phyloP scores from a whole-genome alignment of 805 yeast genomes.

The Yamadazyma ubonensis region DNA sequence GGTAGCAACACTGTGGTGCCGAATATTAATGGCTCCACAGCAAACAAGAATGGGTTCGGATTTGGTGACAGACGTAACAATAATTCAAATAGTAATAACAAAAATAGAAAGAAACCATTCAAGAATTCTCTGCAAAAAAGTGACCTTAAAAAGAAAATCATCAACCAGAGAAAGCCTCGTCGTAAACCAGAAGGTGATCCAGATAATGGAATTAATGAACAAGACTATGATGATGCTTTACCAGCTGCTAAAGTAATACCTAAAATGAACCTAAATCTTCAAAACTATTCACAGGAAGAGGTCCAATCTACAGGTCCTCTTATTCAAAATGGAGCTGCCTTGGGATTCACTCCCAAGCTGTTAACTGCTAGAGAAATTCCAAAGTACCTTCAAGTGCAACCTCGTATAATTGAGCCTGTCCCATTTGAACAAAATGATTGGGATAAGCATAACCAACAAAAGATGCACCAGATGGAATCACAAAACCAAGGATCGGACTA shows the following conservation, averaged over 20 bases:
- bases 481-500: constrained; percentile 49
- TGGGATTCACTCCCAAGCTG: constrained; percentile 27
- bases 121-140: neutral
- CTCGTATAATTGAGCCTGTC: constrained; percentile 34
- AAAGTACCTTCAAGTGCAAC: constrained; percentile 34
- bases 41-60: constrained; percentile 3
- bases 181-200: constrained; percentile 1
- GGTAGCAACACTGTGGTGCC: constrained; percentile 8
- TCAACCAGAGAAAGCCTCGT: constrained; percentile 6
- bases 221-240: constrained; percentile 8
- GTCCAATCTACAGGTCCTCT: constrained; percentile 28
- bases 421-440: constrained; percentile 48
- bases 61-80: neutral
- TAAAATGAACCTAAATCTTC: constrained; percentile 18
- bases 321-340: constrained; percentile 26
- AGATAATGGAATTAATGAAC: constrained; percentile 5
- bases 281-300: constrained; percentile 21
- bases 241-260: constrained; percentile 20
- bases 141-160: neutral
- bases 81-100: constrained; percentile 1
- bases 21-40: constrained; percentile 1
- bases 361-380: constrained; percentile 30
- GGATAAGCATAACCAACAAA: constrained; percentile 73
- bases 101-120: neutral
- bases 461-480: constrained; percentile 53